Evolutionary conservation across 1,284 basidiomycete species (phyloP).

Genomic region (Vanrija sp.): DNA sequence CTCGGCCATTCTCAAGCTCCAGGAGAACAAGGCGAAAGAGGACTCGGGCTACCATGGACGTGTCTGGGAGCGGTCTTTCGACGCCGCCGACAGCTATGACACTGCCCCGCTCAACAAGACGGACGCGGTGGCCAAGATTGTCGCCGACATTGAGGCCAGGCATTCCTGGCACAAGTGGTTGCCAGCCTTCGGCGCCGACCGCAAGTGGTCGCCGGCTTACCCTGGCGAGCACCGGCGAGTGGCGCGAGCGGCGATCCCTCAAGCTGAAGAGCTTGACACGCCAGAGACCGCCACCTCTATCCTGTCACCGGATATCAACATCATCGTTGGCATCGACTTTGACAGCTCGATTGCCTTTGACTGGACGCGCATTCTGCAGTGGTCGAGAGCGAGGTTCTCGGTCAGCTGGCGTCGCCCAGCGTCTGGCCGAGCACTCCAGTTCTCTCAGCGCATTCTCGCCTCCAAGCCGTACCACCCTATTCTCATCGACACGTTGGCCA

Average conservation of each 20-base stretch:
- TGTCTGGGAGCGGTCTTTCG: constrained; percentile 9
- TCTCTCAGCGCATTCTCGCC: constrained; percentile 26
- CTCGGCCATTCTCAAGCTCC: constrained; percentile 4
- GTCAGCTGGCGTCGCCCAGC: neutral
- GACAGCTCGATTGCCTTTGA: constrained; percentile 20
- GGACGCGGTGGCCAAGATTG: neutral
- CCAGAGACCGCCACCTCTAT: constrained; percentile 20
- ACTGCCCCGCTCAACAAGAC: neutral
- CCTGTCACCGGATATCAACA: constrained; percentile 28
- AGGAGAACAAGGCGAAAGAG: neutral
- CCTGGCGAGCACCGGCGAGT: neutral
- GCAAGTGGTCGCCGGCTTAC: neutral
- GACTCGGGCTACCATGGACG: constrained; percentile 3
- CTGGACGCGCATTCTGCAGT: constrained; percentile 1
- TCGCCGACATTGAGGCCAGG: neutral
- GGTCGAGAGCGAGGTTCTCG: neutral
- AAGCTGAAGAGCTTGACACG: neutral
- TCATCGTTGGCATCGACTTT: constrained; percentile 33
- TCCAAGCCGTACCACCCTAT: constrained; percentile 34
- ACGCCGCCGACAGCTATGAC: too few species aligned
- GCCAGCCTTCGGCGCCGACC: neutral
- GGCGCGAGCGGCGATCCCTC: neutral
- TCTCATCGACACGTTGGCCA: constrained; percentile 31
- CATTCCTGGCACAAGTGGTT: neutral
- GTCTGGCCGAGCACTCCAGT: constrained; percentile 21